These are phyloP conservation scores for Kalaharituber pfeilii DNA, from an alignment of 2,329 filamentous ascomycete species.

Conservation along the genomic window DNA sequence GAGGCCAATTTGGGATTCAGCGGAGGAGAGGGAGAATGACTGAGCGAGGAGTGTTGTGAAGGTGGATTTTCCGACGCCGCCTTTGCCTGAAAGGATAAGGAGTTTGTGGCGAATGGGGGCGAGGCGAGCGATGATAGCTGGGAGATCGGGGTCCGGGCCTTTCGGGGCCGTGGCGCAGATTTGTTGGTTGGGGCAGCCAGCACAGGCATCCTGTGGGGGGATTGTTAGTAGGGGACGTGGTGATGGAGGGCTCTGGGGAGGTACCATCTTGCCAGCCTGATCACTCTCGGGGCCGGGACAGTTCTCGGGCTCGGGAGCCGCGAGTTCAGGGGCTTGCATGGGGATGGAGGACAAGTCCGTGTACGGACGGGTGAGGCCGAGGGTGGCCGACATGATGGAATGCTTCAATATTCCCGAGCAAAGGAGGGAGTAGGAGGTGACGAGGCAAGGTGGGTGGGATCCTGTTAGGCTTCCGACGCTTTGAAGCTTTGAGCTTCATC, in stretches of 20 bases:
- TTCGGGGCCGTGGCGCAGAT: constrained; percentile 92
- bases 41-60: constrained; percentile 79
- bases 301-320: constrained; percentile 41
- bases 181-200: constrained; percentile 83
- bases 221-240: constrained; percentile 35
- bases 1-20: constrained; percentile 64
- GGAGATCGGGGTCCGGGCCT: constrained; percentile 86
- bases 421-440: too few relatives aligned
- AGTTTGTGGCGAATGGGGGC: constrained; percentile 77
- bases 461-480: too few relatives aligned
- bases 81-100: constrained; percentile 82
- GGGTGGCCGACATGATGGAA: too few relatives aligned
- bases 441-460: too few relatives aligned
- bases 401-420: too few relatives aligned
- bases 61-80: constrained; percentile 90
- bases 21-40: constrained; percentile 61
- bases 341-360: background rate
- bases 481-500: too few relatives aligned
- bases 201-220: constrained; percentile 54
- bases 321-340: background rate
- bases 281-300: constrained; percentile 80
- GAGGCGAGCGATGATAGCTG: constrained; percentile 69
- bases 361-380: too few relatives aligned
- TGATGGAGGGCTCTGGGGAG: constrained; percentile 26
- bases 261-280: constrained; percentile 37